These are phyloP conservation scores for Xylariaceae sp. DNA, from an alignment of 2,329 filamentous ascomycete species.

Conservation along the genomic window DNA sequence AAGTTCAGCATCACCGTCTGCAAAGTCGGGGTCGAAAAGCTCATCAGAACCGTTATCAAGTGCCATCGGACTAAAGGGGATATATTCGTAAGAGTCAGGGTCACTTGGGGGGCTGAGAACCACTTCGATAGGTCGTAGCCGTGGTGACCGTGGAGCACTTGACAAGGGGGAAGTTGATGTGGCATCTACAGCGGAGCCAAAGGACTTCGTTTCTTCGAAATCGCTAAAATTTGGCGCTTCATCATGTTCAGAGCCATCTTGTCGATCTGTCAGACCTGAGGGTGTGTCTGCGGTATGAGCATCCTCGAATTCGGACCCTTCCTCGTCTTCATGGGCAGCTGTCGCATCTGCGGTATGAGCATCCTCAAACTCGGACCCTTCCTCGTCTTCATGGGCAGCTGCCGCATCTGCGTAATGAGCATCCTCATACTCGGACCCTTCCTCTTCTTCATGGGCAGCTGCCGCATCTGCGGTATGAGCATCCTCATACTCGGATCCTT, in stretches of 20 bases:
- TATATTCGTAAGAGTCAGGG: constrained; percentile 24
- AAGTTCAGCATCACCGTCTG: constrained; percentile 41
- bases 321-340: not conserved
- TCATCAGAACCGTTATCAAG: constrained; percentile 29
- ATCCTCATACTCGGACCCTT: not conserved
- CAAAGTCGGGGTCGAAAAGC: constrained; percentile 38
- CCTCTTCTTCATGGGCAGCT: not conserved
- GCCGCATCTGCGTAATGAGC: not conserved
- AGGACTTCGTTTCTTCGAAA: not conserved
- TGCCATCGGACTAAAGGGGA: constrained; percentile 35
- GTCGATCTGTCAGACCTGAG: not conserved
- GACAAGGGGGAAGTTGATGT: not conserved
- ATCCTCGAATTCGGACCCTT: not conserved
- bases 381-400: not conserved
- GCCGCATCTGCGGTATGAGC: not conserved
- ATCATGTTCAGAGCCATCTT: not conserved
- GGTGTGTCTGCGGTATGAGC: not conserved
- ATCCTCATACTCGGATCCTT: not conserved
- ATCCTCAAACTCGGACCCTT: no score
- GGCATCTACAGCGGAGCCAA: not conserved
- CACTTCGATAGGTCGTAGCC: constrained; percentile 28
- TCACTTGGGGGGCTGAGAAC: constrained; percentile 27
- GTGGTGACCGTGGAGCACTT: constrained; percentile 2
- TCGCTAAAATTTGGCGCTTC: not conserved
- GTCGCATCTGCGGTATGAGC: no score